A percentile compares a stretch with the other conserved stretches of the same genome.
These are phyloP conservation scores for Galeopsis tetrahit DNA, from an alignment of 257 asterid species.

Conservation along the genomic window DNA sequence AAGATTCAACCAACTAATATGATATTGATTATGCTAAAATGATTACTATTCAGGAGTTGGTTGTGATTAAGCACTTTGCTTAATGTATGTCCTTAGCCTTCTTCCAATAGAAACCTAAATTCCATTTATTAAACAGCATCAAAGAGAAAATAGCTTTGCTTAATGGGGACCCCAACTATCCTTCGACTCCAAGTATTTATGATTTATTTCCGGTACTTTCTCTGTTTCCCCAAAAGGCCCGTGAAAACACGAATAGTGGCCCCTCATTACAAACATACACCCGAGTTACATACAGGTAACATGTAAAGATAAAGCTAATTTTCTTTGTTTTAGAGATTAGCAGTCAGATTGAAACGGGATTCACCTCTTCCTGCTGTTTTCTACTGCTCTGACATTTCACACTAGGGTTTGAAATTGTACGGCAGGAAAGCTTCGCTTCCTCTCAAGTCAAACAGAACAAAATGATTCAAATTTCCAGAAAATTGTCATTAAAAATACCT, in stretches of 20 bases:
- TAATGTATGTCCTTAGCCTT: slow-evolving; percentile 47
- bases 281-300: not conserved
- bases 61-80: slow-evolving; percentile 65
- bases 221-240: slow-evolving; percentile 20
- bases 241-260: slow-evolving; percentile 40
- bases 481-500: not conserved
- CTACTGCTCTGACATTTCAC: slow-evolving; percentile 29
- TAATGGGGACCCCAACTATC: slow-evolving; percentile 77
- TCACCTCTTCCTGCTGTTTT: slow-evolving; percentile 32
- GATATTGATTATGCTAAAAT: slow-evolving; percentile 35
- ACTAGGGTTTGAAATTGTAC: slow-evolving; percentile 36
- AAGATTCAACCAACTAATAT: slow-evolving; percentile 41
- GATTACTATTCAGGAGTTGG: slow-evolving; percentile 49
- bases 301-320: slow-evolving; percentile 13
- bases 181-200: slow-evolving; percentile 76
- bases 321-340: slow-evolving; percentile 24
- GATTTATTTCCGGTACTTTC: not conserved
- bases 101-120: slow-evolving; percentile 46
- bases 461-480: slow-evolving; percentile 5
- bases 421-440: slow-evolving; percentile 34
- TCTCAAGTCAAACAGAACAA: slow-evolving; percentile 18
- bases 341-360: slow-evolving; percentile 29
- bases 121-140: slow-evolving; percentile 34
- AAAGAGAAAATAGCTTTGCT: slow-evolving; percentile 52
- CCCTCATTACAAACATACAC: slow-evolving; percentile 27